Percentiles rank a stretch among this genome's conserved stretches.
These are phyloP conservation scores for Allantophomopsis cytisporea DNA, from an alignment of 2,329 filamentous ascomycete genomes.

Conservation along the genomic window DNA sequence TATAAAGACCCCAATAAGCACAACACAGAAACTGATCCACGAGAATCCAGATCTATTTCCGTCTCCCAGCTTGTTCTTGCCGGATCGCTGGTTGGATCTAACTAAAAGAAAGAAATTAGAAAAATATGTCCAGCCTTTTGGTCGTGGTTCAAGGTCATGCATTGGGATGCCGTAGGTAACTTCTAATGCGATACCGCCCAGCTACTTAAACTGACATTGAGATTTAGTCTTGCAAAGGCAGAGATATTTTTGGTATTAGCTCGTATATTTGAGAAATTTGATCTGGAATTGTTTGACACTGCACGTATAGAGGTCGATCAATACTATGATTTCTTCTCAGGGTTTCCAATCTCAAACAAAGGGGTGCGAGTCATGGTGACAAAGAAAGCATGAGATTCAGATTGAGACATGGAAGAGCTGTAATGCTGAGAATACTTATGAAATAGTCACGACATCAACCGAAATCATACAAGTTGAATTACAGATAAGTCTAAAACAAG, in stretches of 20 bases:
- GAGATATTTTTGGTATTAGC: slow-evolving; percentile 8
- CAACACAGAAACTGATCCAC: slow-evolving; percentile 7
- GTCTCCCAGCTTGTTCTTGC: slow-evolving; percentile 5
- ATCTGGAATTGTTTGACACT: slow-evolving; percentile 5
- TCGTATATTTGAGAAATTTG: slow-evolving; percentile 4
- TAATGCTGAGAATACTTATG: too few species aligned
- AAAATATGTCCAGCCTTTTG: slow-evolving; percentile 6
- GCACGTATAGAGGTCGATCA: slow-evolving; percentile 5
- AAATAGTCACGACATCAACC: too few species aligned
- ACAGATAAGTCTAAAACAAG: too few species aligned
- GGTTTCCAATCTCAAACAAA: slow-evolving; percentile 3
- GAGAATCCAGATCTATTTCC: slow-evolving; percentile 6
- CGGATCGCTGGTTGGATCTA: slow-evolving; percentile 6
- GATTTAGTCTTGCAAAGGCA: slow-evolving; percentile 6
- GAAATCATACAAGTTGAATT: too few species aligned
- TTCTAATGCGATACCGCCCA: too few species aligned
- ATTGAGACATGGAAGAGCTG: too few species aligned
- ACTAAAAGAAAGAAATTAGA: slow-evolving; percentile 5
- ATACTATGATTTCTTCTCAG: slow-evolving; percentile 6
- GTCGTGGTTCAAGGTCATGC: slow-evolving; percentile 3
- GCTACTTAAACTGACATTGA: neutral
- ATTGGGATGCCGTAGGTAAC: slow-evolving; percentile 5
- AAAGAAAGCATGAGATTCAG: too few species aligned
- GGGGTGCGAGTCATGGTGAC: slow-evolving; percentile 4
- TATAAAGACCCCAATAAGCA: slow-evolving; percentile 7